Conservation (phyloP, 768 basidiomycete genomes). For the Pulveroboletus sp. region DNA sequence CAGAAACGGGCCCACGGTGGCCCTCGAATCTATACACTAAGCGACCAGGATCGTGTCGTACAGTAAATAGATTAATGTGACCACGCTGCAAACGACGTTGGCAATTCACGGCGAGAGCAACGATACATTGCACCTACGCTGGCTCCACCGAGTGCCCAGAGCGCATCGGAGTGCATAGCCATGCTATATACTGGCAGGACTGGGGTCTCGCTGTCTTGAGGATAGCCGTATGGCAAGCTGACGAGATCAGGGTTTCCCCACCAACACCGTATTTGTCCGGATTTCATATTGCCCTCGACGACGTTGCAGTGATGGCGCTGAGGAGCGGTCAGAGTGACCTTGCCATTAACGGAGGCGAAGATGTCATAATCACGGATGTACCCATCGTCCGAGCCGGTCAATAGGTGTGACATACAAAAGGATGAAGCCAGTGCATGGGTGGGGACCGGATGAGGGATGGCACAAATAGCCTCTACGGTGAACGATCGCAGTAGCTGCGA, state of each 20-base stretch:
- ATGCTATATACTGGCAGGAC: conserved; percentile 84
- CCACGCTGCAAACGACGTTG: conserved; percentile 55
- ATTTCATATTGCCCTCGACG: conserved; percentile 88
- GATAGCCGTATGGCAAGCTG: conserved; percentile 22
- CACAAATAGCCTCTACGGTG: conserved; percentile 87
- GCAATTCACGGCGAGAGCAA: conserved; percentile 16
- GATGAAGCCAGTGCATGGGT: conserved; percentile 88
- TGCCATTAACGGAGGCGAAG: conserved; percentile 83
- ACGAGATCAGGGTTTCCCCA: conserved; percentile 66
- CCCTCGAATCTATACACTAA: conserved; percentile 60
- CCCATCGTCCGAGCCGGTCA: conserved; percentile 92
- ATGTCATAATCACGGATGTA: conserved; percentile 92
- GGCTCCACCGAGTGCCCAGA: conserved; percentile 89
- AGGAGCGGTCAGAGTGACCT: conserved; percentile 80
- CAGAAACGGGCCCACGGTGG: conserved; percentile 80
- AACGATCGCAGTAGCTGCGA: conserved; percentile 53
- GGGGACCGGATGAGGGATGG: conserved; percentile 83
- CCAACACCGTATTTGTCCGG: conserved; percentile 83
- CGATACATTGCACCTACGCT: conserved; percentile 50
- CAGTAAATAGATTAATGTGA: conserved; percentile 88
- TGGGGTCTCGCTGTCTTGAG: conserved; percentile 46
- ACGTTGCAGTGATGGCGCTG: conserved; percentile 87
- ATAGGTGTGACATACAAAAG: conserved; percentile 78
- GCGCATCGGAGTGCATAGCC: conserved; percentile 85
- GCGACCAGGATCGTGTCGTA: conserved; percentile 88